A percentile compares a stretch with the other conserved stretches of the same genome.
phyloP scores from a whole-genome alignment of 208 protist species.

The Acanthamoeba lenticulata region DNA sequence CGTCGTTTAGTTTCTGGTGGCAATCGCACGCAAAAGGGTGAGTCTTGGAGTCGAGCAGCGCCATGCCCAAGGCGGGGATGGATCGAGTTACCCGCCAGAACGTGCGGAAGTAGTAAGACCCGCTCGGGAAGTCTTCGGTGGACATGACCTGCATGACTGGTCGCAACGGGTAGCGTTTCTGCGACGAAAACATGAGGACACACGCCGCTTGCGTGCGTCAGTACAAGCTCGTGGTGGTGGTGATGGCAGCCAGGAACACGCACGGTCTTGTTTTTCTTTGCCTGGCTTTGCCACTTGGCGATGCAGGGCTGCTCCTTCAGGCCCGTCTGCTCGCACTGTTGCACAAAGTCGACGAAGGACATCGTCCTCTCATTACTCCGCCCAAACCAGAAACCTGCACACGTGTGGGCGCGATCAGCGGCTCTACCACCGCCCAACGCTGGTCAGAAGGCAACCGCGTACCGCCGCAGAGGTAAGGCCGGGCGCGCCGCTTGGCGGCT shows the following conservation, averaged over 20 bases:
- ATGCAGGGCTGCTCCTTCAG: conserved; percentile 23
- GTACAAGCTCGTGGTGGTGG: not conserved
- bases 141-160: too few relatives aligned
- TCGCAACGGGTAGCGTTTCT: too few relatives aligned
- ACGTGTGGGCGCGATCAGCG: too few relatives aligned
- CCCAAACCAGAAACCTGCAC: not conserved
- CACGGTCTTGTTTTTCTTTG: not conserved
- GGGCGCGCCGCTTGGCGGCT: not conserved
- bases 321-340: not conserved
- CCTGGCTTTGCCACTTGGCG: not conserved
- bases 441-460: not conserved
- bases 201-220: not conserved
- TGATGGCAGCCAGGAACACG: not conserved
- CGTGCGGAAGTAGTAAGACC: not conserved
- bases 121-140: conserved; percentile 7
- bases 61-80: not conserved
- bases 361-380: not conserved
- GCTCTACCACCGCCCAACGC: not conserved
- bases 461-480: not conserved
- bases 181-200: too few relatives aligned
- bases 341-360: not conserved
- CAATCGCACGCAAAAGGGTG: not conserved
- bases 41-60: not conserved
- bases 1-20: not conserved
- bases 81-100: not conserved